Percentiles rank a stretch among this genome's conserved stretches.
Conservation (phyloP, 805 yeast genomes). For the Hanseniaspora meyeri region DNA sequence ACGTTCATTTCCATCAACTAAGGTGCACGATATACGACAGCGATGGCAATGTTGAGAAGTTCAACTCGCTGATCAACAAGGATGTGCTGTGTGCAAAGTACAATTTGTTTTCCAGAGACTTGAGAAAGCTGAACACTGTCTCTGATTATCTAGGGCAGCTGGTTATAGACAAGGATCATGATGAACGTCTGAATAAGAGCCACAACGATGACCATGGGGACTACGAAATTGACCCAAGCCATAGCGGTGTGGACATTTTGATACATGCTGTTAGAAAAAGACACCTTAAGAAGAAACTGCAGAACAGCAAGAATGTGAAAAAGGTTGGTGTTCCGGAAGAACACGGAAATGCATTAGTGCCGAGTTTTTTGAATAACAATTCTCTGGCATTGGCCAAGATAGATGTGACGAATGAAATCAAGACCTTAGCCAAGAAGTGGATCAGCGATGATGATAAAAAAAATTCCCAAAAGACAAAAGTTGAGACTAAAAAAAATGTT, state of each 20-base stretch:
- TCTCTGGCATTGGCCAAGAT: background rate
- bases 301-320: slow-evolving; percentile 19
- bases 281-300: background rate
- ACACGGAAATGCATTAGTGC: slow-evolving; percentile 39
- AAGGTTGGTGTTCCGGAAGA: slow-evolving; percentile 12
- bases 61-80: slow-evolving; percentile 8
- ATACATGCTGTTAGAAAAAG: background rate
- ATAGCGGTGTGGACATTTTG: slow-evolving; percentile 10
- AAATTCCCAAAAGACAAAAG: slow-evolving; percentile 21
- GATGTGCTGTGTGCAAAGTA: slow-evolving; percentile 11
- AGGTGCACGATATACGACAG: slow-evolving; percentile 14
- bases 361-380: slow-evolving; percentile 33
- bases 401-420: background rate
- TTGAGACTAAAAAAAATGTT: slow-evolving; percentile 16
- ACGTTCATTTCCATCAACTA: background rate
- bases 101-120: slow-evolving; percentile 11
- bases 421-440: background rate
- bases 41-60: slow-evolving; percentile 9
- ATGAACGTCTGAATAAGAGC: background rate
- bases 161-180: background rate
- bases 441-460: background rate
- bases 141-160: slow-evolving; percentile 7
- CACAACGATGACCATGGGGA: background rate
- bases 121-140: slow-evolving; percentile 13
- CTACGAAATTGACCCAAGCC: background rate